A percentile compares a stretch with the other conserved stretches of the same genome.
Evolutionary conservation across 2,329 filamentous ascomycete species (phyloP).

Genomic region (Neofusicoccum cordaticola): DNA sequence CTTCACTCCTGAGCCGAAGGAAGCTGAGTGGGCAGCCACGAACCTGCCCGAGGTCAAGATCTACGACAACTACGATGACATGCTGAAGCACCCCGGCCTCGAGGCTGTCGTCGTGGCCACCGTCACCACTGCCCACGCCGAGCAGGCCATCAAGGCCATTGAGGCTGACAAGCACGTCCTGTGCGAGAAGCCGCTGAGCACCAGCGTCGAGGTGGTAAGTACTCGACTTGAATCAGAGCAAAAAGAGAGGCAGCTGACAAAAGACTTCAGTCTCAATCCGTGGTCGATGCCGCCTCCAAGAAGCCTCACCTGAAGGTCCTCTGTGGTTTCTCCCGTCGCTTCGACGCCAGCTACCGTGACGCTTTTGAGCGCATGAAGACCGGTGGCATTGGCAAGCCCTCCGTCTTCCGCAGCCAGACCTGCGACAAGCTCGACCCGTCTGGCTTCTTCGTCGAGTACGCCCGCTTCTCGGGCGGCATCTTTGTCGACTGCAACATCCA

Average conservation of each 20-base stretch:
- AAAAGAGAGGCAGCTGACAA: constrained; percentile 12
- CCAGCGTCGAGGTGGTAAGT: constrained; percentile 57
- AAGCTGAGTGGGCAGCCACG: constrained; percentile 48
- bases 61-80: constrained; percentile 55
- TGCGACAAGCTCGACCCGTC: constrained; percentile 64
- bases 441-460: constrained; percentile 68
- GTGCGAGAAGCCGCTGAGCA: constrained; percentile 61
- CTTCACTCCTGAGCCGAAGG: constrained; percentile 43
- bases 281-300: constrained; percentile 55
- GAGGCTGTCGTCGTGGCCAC: constrained; percentile 56
- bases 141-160: constrained; percentile 58
- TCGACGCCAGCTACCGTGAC: constrained; percentile 64
- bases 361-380: constrained; percentile 52
- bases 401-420: constrained; percentile 63
- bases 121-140: constrained; percentile 56
- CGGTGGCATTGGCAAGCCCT: constrained; percentile 59
- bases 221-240: no score
- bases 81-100: constrained; percentile 55
- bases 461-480: constrained; percentile 63
- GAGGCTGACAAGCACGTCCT: constrained; percentile 55
- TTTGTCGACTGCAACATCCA: constrained; percentile 71
- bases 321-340: constrained; percentile 64
- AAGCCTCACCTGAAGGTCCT: constrained; percentile 63
- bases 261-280: constrained; percentile 53
- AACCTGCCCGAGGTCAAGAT: constrained; percentile 52